Evolutionary conservation across 2,329 filamentous ascomycete species (phyloP).

Genomic region (Thermothelomyces thermophilus): DNA sequence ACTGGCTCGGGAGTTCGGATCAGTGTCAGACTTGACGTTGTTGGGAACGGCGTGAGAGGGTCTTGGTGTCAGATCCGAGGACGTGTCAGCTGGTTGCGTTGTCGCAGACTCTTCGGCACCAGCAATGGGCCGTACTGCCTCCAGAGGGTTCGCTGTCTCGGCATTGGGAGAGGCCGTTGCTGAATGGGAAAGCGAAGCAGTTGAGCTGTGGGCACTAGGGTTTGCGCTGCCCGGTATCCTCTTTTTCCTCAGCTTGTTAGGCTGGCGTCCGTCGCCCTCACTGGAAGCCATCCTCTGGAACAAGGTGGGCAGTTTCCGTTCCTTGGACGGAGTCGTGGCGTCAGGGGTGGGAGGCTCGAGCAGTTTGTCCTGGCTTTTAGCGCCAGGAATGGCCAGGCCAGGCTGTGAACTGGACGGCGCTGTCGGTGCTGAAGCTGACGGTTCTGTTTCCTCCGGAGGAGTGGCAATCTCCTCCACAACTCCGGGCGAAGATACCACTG

Average conservation of each 20-base stretch:
- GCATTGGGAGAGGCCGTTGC: slow-evolving; percentile 40
- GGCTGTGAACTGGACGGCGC: slow-evolving; percentile 10
- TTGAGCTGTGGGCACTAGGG: slow-evolving; percentile 86
- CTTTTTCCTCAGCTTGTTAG: slow-evolving; percentile 91
- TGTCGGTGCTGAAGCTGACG: background rate
- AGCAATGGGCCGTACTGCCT: slow-evolving; percentile 26
- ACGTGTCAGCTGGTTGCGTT: slow-evolving; percentile 25
- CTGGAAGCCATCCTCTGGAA: slow-evolving; percentile 63
- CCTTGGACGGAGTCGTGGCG: slow-evolving; percentile 51
- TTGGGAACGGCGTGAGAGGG: slow-evolving; percentile 40
- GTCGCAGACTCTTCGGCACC: slow-evolving; percentile 15
- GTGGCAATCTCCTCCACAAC: slow-evolving; percentile 34
- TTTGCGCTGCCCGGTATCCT: slow-evolving; percentile 68
- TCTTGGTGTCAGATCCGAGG: slow-evolving; percentile 41
- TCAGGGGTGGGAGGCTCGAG: slow-evolving; percentile 22
- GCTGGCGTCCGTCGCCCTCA: slow-evolving; percentile 61
- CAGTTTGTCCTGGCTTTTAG: slow-evolving; percentile 25
- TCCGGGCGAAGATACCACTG: slow-evolving; percentile 40
- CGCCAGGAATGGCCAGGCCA: slow-evolving; percentile 13
- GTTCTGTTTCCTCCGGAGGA: slow-evolving; percentile 26
- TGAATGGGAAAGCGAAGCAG: slow-evolving; percentile 58
- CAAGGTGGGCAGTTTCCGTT: slow-evolving; percentile 61
- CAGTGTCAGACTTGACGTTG: background rate
- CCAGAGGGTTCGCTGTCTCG: slow-evolving; percentile 43
- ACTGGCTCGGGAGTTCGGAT: background rate